These are phyloP conservation scores for Arthrobotrys entomopaga DNA, from an alignment of 2,329 filamentous ascomycete species.

Conservation along the genomic window DNA sequence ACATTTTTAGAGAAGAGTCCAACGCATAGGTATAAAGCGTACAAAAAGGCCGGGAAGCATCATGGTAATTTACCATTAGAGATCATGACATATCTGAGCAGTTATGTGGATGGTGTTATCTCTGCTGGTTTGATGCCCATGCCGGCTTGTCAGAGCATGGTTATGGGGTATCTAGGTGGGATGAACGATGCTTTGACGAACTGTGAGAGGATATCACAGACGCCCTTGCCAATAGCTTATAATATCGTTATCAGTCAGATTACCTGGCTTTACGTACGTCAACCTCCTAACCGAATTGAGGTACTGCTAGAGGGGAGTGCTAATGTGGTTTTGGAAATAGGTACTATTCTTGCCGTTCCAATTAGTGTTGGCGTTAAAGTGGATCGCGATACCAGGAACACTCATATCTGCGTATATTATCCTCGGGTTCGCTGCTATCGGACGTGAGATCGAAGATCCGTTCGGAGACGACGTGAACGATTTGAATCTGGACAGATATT, in stretches of 20 bases:
- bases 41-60: constrained; percentile 68
- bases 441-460: constrained; percentile 84
- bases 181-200: constrained; percentile 76
- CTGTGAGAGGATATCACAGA: constrained; percentile 70
- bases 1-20: constrained; percentile 82
- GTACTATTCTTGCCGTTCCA: constrained; percentile 77
- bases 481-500: constrained; percentile 78
- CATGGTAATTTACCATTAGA: constrained; percentile 84
- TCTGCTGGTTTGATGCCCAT: constrained; percentile 68
- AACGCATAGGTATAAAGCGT: constrained; percentile 78
- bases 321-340: constrained; percentile 7
- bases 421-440: constrained; percentile 78
- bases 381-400: constrained; percentile 81
- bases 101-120: constrained; percentile 73
- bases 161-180: constrained; percentile 66
- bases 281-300: not conserved
- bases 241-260: constrained; percentile 88
- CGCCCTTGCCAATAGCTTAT: constrained; percentile 83
- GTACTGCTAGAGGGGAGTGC: no score
- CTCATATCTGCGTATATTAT: constrained; percentile 82
- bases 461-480: constrained; percentile 87
- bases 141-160: constrained; percentile 70
- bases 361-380: constrained; percentile 71
- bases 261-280: constrained; percentile 79
- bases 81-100: constrained; percentile 76